Percentiles rank a stretch among this genome's conserved stretches.
phyloP scores from a whole-genome alignment of 768 basidiomycete genomes.

The Asterophora lycoperdoides region DNA sequence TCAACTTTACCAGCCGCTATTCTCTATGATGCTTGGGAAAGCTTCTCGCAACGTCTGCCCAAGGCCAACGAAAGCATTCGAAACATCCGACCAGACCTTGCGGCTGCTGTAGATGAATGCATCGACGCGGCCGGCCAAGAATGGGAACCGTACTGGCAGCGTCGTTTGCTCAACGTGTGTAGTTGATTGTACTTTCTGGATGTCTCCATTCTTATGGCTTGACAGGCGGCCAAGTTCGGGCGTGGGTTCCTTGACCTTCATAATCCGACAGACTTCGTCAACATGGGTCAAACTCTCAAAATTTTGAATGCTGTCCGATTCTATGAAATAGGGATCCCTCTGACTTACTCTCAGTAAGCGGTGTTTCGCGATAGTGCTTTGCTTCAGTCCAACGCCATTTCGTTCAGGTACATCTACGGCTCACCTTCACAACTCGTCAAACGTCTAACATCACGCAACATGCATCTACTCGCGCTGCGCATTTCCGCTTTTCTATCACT shows the following conservation, averaged over 20 bases:
- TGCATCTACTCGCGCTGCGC: slow-evolving; percentile 89
- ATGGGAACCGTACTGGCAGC: slow-evolving; percentile 89
- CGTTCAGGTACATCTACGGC: slow-evolving; percentile 68
- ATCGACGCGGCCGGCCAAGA: slow-evolving; percentile 92
- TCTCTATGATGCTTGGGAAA: slow-evolving; percentile 86
- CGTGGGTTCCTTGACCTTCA: slow-evolving; percentile 90
- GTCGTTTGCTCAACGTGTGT: slow-evolving; percentile 74
- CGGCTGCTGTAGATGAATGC: slow-evolving; percentile 67
- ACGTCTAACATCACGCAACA: slow-evolving; percentile 79
- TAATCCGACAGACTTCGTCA: slow-evolving; percentile 87
- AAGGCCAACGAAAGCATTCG: slow-evolving; percentile 93
- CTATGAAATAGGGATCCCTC: slow-evolving; percentile 89
- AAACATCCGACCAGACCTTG: slow-evolving; percentile 65
- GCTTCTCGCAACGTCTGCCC: slow-evolving; percentile 77
- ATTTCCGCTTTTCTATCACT: slow-evolving; percentile 82
- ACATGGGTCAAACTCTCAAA: slow-evolving; percentile 89
- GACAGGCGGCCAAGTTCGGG: slow-evolving; percentile 93
- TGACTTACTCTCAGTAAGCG: slow-evolving; percentile 86
- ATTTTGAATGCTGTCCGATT: slow-evolving; percentile 91
- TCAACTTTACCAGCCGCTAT: slow-evolving; percentile 91
- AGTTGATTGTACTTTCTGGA: slow-evolving; percentile 1
- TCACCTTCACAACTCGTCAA: slow-evolving; percentile 79
- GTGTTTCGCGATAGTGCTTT: background rate
- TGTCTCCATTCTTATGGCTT: background rate
- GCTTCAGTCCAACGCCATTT: slow-evolving; percentile 1